A percentile compares a stretch with the other conserved stretches of the same genome.
Conservation (phyloP, 2,329 filamentous ascomycete species). For the Phialemoniopsis sp. region DNA sequence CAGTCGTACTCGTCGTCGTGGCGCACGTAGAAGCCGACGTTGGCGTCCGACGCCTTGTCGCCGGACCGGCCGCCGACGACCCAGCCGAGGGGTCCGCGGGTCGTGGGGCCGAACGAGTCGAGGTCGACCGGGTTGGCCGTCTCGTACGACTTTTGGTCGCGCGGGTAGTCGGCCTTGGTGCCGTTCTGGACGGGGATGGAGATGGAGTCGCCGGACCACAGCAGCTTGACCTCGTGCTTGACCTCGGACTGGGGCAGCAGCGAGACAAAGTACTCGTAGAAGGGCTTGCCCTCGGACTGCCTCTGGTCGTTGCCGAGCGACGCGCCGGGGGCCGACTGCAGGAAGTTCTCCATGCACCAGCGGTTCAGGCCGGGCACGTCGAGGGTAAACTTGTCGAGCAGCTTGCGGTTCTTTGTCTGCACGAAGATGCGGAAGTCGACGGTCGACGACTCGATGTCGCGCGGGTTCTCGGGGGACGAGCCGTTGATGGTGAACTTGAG, state of each 20-base stretch:
- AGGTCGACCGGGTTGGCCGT: conserved; percentile 10
- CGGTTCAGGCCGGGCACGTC: conserved; percentile 15
- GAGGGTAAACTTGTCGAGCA: conserved; percentile 7
- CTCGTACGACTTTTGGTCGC: conserved; percentile 14
- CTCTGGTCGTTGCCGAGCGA: conserved; percentile 16
- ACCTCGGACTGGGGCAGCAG: conserved; percentile 17
- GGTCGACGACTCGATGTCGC: conserved; percentile 25
- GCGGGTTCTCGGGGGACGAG: conserved; percentile 16
- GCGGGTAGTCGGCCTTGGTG: conserved; percentile 10
- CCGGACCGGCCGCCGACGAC: conserved; percentile 30
- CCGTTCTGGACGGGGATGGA: conserved; percentile 13
- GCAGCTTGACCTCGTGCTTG: conserved; percentile 15
- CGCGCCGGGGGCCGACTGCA: conserved; percentile 16
- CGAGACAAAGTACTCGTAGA: conserved; percentile 17
- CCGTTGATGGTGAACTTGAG: conserved; percentile 25
- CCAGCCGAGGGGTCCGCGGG: conserved; percentile 19
- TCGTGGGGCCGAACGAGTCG: conserved; percentile 15
- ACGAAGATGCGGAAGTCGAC: conserved; percentile 29
- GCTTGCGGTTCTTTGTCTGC: conserved; percentile 30
- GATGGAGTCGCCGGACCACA: conserved; percentile 13
- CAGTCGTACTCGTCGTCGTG: conserved; percentile 32
- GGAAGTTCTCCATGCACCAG: conserved; percentile 15
- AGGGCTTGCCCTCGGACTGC: conserved; percentile 16
- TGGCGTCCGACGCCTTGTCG: conserved; percentile 31
- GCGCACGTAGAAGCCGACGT: conserved; percentile 34